These are phyloP conservation scores for Trichoderma koningii DNA, from an alignment of 2,329 filamentous ascomycete species.

Conservation along the genomic window DNA sequence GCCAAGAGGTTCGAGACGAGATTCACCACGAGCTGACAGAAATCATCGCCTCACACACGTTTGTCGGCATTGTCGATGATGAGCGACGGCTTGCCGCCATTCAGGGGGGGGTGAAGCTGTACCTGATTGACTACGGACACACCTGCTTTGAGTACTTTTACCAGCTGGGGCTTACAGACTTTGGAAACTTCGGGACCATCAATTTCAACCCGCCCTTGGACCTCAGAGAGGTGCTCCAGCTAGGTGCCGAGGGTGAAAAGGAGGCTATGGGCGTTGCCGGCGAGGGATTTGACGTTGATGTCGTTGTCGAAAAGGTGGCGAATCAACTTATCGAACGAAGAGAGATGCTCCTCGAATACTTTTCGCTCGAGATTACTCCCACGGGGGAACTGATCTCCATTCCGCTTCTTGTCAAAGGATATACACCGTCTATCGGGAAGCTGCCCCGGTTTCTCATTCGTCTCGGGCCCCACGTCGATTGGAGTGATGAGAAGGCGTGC, in stretches of 20 bases:
- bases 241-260: slow-evolving; percentile 74
- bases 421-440: slow-evolving; percentile 82
- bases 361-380: slow-evolving; percentile 78
- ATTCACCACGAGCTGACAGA: slow-evolving; percentile 88
- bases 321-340: slow-evolving; percentile 71
- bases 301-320: slow-evolving; percentile 66
- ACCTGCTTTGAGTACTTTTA: slow-evolving; percentile 90
- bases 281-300: slow-evolving; percentile 64
- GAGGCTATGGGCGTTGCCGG: slow-evolving; percentile 45
- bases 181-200: slow-evolving; percentile 89
- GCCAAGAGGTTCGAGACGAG: slow-evolving; percentile 74
- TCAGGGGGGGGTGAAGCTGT: slow-evolving; percentile 89
- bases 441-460: slow-evolving; percentile 85
- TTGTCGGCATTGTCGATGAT: slow-evolving; percentile 90
- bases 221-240: slow-evolving; percentile 67
- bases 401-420: slow-evolving; percentile 84
- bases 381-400: slow-evolving; percentile 76
- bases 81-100: slow-evolving; percentile 85
- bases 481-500: slow-evolving; percentile 80
- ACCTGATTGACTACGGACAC: slow-evolving; percentile 89
- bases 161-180: slow-evolving; percentile 90
- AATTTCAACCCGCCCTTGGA: slow-evolving; percentile 75
- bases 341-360: slow-evolving; percentile 92
- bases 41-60: slow-evolving; percentile 83
- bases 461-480: slow-evolving; percentile 84